Base-by-base conservation (phyloP, 192 early-diverging fungal species). In the Umbelopsis ramanniana region DNA sequence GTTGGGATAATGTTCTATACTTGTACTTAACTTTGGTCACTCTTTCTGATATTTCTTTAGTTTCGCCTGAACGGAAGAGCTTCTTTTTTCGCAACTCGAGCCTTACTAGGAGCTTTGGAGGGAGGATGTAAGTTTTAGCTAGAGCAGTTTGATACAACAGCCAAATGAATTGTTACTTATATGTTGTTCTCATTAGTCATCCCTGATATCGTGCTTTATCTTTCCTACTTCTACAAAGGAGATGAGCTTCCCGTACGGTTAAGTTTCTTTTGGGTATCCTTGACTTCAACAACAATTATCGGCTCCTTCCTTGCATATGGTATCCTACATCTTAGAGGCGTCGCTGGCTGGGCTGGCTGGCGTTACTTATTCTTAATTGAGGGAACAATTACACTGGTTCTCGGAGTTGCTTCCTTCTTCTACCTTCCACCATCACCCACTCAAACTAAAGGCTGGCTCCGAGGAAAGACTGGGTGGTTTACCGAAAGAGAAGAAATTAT, bases 291-390 rank as follows among this genome's bases (percentile, higher is more conserved):
- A 21, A 80, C 81, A 26, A 82, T 84, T n/a, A 71, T 78, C 43
- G 78, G 79, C 14, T 83, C 84, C 35, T 54, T 87, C 15, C 60
- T 90, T 22, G 77, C 89, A 9, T 88, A 79, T 47, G 86, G 82
- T 52, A 81, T 90, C 68, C 76, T 87, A 1, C 83, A 83, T 35
- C 55, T 90, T 69, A 75, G 83, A 11, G 84, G 86, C 29, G 70
- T 75, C 15, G 74, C 52, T 50, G 84, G 81, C 54, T 71, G 85
- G 22, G 69, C 81, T 19, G 89, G 85, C 12, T 90, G 89, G 89
- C 82, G 82, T 29, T 90, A 86, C 86, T 66, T 89, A n/a, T 89
- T 89, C 79, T 35, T 84, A 40, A 76, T 90, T 53, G 89, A 89
- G 46, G 89, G 87, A n/a, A 23, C 83, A 21, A 76, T 81, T 6